These are phyloP conservation scores for Aspergillus biplanus DNA, from an alignment of 495 filamentous ascomycete genomes.

Conservation along the genomic window DNA sequence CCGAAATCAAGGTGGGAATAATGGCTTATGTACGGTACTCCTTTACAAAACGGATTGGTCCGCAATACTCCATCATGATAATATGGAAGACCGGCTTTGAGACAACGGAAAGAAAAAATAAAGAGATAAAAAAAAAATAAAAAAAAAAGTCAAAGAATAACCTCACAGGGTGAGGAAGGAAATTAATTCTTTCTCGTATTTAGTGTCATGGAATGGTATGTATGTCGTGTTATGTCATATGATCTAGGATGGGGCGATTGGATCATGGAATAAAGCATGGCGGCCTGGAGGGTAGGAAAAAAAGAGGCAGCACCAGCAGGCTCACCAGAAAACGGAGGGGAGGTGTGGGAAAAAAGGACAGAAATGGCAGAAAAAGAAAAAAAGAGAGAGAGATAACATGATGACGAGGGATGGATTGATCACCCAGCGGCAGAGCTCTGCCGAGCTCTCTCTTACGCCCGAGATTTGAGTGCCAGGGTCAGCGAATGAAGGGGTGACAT, in stretches of 20 bases:
- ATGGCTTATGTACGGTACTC: too few species aligned
- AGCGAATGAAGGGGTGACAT: constrained; percentile 29
- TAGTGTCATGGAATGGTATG: constrained; percentile 5
- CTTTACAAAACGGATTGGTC: too few species aligned
- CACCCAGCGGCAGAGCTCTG: constrained; percentile 10
- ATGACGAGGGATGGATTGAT: constrained; percentile 15
- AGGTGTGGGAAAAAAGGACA: neutral
- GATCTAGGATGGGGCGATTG: constrained; percentile 8
- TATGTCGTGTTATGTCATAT: constrained; percentile 16
- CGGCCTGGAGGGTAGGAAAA: neutral
- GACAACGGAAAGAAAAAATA: neutral
- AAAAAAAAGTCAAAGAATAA: neutral
- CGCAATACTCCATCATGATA: too few species aligned
- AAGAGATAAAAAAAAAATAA: neutral
- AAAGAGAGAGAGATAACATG: neutral
- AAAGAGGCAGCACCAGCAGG: neutral
- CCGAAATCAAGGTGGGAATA: too few species aligned
- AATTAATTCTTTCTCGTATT: constrained; percentile 3
- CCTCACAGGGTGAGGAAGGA: neutral
- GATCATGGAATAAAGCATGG: constrained; percentile 1
- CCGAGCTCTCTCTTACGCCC: constrained; percentile 7
- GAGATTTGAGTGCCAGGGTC: constrained; percentile 11
- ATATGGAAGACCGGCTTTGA: too few species aligned
- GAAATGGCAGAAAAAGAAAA: constrained; percentile 6
- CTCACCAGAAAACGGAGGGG: neutral